Evolutionary conservation across 176 grass and related monocot species (phyloP).

Genomic region (Hsuehochloa calcarea): DNA sequence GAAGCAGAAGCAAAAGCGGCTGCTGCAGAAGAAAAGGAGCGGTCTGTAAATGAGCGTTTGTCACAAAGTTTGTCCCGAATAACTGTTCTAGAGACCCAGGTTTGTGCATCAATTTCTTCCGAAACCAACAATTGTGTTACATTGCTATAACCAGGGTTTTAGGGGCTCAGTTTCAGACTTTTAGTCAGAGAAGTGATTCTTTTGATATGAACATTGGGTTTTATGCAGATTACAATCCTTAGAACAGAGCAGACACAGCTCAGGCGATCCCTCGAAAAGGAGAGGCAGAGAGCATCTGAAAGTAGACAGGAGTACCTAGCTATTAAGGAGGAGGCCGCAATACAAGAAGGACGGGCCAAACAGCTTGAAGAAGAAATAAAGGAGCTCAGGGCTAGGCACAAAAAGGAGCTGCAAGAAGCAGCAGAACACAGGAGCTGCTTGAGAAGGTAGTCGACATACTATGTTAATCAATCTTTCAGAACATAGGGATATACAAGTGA

Average conservation of each 20-base stretch:
- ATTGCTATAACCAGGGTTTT: neutral
- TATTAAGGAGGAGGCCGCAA: slow-evolving; percentile 81
- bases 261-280: slow-evolving; percentile 94
- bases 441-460: slow-evolving; percentile 63
- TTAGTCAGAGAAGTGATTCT: neutral
- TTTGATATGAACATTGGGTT: slow-evolving; percentile 26
- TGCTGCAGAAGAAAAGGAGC: slow-evolving; percentile 88
- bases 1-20: slow-evolving; percentile 99
- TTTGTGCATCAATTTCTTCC: slow-evolving; percentile 29
- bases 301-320: slow-evolving; percentile 93
- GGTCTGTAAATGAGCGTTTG: slow-evolving; percentile 79
- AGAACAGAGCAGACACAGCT: slow-evolving; percentile 99
- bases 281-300: slow-evolving; percentile 98
- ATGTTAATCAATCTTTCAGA: neutral
- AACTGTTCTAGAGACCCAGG: slow-evolving; percentile 97
- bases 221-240: slow-evolving; percentile 83
- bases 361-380: slow-evolving; percentile 96
- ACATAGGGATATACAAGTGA: neutral
- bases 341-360: slow-evolving; percentile 86
- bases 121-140: neutral
- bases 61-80: slow-evolving; percentile 83
- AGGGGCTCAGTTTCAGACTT: slow-evolving; percentile 17
- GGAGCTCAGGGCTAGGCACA: slow-evolving; percentile 78
- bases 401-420: slow-evolving; percentile 82
- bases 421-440: slow-evolving; percentile 72